Base-by-base conservation (phyloP, 108 stramenopile species). In the Chaetoceros muelleri region DNA sequence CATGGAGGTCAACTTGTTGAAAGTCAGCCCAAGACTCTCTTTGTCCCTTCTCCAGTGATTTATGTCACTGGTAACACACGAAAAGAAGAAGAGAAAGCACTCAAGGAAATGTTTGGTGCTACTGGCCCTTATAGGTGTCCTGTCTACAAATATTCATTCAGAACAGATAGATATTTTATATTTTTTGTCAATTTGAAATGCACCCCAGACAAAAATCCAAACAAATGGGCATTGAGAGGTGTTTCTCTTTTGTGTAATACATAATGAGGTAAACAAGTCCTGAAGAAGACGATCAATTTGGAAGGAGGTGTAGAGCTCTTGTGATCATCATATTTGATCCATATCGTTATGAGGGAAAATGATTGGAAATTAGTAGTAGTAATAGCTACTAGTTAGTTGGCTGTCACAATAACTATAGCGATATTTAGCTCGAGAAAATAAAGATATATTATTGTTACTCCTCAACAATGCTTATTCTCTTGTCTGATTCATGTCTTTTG, bases 131-230 rank as follows among this genome's bases (percentile, higher is more conserved):
- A 87, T 53, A 83, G 87, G 58, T 80, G 78, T 50, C 90, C 94
- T 1, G 66, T 85, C 30, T 95, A 95, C 81, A 89, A 87, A 81
- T 95, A 95, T 69, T 56, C 78, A 1, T 58, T 45, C 5, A 69
- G 94, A n/a, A 84, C 81, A 5, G 91, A 91, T 50, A 71, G 78
- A 44, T 79, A 85, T 62, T 71, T 89, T 50, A 82, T 95, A 27
- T 84, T 82, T 57, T 76, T 64, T 49, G 78, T 84, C 21, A 82
- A 74, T 44, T 64, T 95, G 24, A 84, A 79, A 47, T 79, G 71
- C 48, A 60, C 78, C 17, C 58, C 61, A 3, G 75, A 66, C 53
- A 83, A 81, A 48, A 61, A 69, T 31, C 80, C 84, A 0, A 68
- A 64, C 10, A 78, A 86, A 64, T 95, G 90, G 89, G 75, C 71